Evolutionary conservation across 805 yeast species (phyloP), one percentile per base, ranked within the genome.

Genomic region (Starmerella bacillaris): DNA sequence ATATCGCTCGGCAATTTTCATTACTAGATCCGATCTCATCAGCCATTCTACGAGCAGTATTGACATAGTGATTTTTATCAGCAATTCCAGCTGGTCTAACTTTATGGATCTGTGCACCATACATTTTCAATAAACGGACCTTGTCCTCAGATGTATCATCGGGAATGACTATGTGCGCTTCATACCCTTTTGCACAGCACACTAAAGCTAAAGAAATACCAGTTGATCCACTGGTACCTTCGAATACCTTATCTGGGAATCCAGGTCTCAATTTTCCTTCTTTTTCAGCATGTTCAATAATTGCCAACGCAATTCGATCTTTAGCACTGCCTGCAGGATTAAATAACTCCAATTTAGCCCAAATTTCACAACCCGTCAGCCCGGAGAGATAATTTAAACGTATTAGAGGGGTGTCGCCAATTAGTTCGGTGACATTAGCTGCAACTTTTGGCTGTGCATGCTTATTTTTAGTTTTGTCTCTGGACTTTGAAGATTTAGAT

Each of bases 321-420:
- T 86, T 86, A 4, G 96, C 93, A 34, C 92, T 77, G 0, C 96
- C 96, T 1, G 86, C 98, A 0, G 96, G 95, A 49, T 86, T 89
- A 42, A 65, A 55, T 36, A 80, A 59, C 54, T 86, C 98, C 41
- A 84, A 53, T 50, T 86, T 86, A 24, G 93, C 96, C 52, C 72
- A 79, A 3, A 86, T 70, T 28, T 77, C 74, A 50, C 86, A 75
- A 0, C 92, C 92, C 0, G 94, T 80, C 9, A 65, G 55, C 11
- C 61, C 55, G 1, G 89, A 73, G 9, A 86, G 61, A 1, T 92
- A 75, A 43, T 68, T 66, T 31, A 86, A 66, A 42, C 68, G 67
- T 14, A 86, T 72, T 54, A 86, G 50, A 1, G 94, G 94, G 1
- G 98, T 86, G 53, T 83, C 73, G 0, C 98, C 98, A 16, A 86